phyloP scores from a whole-genome alignment of 139 green algal genomes.

The Astrephomene gubernaculifera region DNA sequence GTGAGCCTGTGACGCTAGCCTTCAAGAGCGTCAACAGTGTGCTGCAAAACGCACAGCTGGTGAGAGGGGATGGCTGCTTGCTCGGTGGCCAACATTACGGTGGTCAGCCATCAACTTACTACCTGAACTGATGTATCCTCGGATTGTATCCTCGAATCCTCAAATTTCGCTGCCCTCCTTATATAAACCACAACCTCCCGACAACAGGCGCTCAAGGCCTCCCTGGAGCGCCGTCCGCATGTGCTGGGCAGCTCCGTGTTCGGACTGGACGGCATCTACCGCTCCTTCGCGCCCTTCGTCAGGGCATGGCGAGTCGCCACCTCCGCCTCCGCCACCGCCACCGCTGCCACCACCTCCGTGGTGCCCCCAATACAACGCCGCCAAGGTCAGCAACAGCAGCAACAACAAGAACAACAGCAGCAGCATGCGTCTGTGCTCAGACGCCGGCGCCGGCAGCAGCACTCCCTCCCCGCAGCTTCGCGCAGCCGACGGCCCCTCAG shows the following conservation, averaged over 20 bases:
- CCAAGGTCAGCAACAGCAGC: background rate
- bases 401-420: background rate
- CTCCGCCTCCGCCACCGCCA: too few species aligned
- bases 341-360: too few species aligned
- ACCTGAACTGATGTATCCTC: too few species aligned
- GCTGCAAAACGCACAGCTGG: constrained; percentile 63
- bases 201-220: constrained; percentile 74
- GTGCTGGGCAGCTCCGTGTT: constrained; percentile 80
- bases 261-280: constrained; percentile 80
- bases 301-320: background rate
- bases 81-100: too few species aligned
- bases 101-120: too few species aligned
- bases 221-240: constrained; percentile 56
- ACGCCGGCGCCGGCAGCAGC: background rate
- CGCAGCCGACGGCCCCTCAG: too few species aligned
- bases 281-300: constrained; percentile 57
- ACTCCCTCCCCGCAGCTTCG: too few species aligned
- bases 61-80: too few species aligned
- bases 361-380: too few species aligned
- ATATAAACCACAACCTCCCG: too few species aligned
- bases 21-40: constrained; percentile 85
- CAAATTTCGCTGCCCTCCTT: too few species aligned
- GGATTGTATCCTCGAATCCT: too few species aligned
- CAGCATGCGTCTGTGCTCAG: background rate
- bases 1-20: constrained; percentile 33